Evolutionary conservation across 805 yeast genomes (phyloP).

Genomic region (Schizosaccharomyces japonicus): DNA sequence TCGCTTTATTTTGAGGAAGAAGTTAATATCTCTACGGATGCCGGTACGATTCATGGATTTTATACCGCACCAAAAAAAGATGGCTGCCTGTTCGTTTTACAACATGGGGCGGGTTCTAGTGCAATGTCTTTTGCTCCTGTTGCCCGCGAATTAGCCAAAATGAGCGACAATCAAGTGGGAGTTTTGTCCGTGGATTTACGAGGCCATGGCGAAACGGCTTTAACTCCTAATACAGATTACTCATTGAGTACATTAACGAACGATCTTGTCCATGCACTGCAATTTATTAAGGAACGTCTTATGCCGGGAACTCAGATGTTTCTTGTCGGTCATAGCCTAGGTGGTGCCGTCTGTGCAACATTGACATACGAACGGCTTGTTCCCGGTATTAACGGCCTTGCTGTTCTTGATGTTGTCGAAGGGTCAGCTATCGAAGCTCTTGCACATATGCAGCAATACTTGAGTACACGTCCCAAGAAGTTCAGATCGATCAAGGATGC

Average conservation of each 20-base stretch:
- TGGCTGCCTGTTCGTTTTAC: slow-evolving; percentile 43
- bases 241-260: slow-evolving; percentile 27
- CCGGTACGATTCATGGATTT: slow-evolving; percentile 28
- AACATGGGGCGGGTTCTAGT: slow-evolving; percentile 91
- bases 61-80: slow-evolving; percentile 27
- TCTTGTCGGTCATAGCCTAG: slow-evolving; percentile 74
- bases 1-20: not conserved
- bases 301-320: slow-evolving; percentile 19
- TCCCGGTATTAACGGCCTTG: slow-evolving; percentile 33
- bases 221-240: slow-evolving; percentile 17
- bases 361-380: slow-evolving; percentile 16
- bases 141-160: slow-evolving; percentile 9
- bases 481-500: slow-evolving; percentile 36
- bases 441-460: slow-evolving; percentile 38
- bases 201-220: slow-evolving; percentile 49
- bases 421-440: slow-evolving; percentile 66
- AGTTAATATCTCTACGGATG: not conserved
- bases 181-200: slow-evolving; percentile 54
- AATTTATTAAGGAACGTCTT: slow-evolving; percentile 7
- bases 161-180: slow-evolving; percentile 27
- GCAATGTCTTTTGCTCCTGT: slow-evolving; percentile 44
- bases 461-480: slow-evolving; percentile 35
- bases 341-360: slow-evolving; percentile 61
- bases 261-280: slow-evolving; percentile 34
- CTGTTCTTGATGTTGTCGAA: slow-evolving; percentile 77